These are phyloP conservation scores for Vanrija sp. DNA, from an alignment of 1,284 basidiomycete genomes.

Conservation along the genomic window DNA sequence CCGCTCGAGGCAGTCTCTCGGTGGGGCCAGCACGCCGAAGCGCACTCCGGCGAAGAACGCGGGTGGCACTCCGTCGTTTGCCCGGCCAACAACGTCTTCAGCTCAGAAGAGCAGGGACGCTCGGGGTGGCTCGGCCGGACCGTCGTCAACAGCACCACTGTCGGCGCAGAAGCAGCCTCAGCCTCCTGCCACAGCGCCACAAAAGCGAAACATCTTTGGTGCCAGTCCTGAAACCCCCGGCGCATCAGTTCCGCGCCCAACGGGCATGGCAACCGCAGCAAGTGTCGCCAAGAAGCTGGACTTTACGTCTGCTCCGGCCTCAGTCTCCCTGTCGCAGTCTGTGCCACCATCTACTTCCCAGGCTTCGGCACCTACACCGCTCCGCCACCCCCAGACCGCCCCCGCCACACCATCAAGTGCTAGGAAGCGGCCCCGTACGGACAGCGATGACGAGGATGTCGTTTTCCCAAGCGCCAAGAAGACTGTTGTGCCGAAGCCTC, in stretches of 20 bases:
- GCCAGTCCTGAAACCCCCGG: slow-evolving; percentile 14
- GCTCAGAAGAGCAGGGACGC: slow-evolving; percentile 19
- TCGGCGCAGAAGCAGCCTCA: background rate
- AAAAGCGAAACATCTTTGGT: slow-evolving; percentile 41
- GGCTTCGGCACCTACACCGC: background rate
- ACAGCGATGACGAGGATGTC: too few species aligned
- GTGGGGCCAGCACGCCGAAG: background rate
- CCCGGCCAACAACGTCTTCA: slow-evolving; percentile 39
- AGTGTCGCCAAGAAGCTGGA: slow-evolving; percentile 14
- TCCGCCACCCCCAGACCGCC: background rate
- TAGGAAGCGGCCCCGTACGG: too few species aligned
- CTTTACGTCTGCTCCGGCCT: background rate
- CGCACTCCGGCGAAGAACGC: background rate
- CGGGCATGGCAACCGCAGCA: slow-evolving; percentile 25
- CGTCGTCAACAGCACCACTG: background rate
- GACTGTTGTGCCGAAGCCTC: background rate
- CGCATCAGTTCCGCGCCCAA: slow-evolving; percentile 19
- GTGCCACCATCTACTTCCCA: background rate
- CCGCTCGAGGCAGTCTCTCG: background rate
- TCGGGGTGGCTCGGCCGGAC: too few species aligned
- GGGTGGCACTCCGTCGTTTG: slow-evolving; percentile 34
- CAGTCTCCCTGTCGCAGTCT: background rate
- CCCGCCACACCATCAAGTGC: background rate
- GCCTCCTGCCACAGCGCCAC: slow-evolving; percentile 1
- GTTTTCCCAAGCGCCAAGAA: background rate